Base-by-base conservation (phyloP, 179 eudicot species). In the Drosera spatulata region DNA sequence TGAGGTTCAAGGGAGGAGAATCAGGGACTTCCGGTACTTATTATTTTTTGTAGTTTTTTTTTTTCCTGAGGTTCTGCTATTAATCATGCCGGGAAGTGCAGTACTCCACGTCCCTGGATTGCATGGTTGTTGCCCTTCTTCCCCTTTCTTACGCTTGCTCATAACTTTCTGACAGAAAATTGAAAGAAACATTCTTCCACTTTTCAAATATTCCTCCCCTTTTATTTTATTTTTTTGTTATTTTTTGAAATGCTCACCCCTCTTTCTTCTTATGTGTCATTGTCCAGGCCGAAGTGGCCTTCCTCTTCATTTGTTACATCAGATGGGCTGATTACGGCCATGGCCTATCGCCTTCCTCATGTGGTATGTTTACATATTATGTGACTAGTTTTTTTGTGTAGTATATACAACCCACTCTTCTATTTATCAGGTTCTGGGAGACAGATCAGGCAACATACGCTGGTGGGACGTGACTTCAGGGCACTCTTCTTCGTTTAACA, bases 401-500 rank as follows among this genome's bases (percentile, higher is more conserved):
- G 15, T 44, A 56, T 43, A 60, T 59, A 72, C 59, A 60, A 60
- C 39, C 72, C 50, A 61, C 44, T 55, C 46, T 51, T 53, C 63
- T 70, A 22, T 69, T 67, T 71, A 46, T 67, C 67, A 93, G 97
- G 99, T 90, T 58, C 89, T 90, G 94, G 99, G 99, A 61, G 99
- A 93, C 82, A 89, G 90, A 69, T 84, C 94, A 53, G 97, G 97
- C 60, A 85, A 82, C 72, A 83, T 93, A 69, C 90, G 97, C 15
- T 93, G 99, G 99, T 93, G 97, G 99, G 97, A 93, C 70, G 97
- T 93, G 52, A 86, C 81, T 48, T 78, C 84, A 65, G 99, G 99
- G 65, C 91, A 89, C 56, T 86, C 97, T 63, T 93, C 99, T 65
- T 93, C 99, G 41, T 93, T 93, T 67, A 83, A 80, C 59, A 86